Evolutionary conservation across 1,139 yeast species (phyloP).

Genomic region (Martiniozyma asiatica): DNA sequence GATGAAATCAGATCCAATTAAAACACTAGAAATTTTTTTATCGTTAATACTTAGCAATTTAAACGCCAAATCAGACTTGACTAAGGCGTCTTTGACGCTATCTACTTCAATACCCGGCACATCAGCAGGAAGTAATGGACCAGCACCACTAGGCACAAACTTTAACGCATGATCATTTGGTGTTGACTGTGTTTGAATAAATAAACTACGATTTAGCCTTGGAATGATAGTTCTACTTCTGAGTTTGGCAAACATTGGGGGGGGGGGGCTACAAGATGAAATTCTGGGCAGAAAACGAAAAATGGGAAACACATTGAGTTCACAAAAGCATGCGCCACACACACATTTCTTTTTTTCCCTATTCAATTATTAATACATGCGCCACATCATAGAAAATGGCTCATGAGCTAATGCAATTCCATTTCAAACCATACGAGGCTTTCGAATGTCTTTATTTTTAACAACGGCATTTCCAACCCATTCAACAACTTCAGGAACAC

Average conservation of each 20-base stretch:
- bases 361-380: not conserved
- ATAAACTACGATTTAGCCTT: conserved; percentile 11
- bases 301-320: too few relatives aligned
- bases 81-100: conserved; percentile 39
- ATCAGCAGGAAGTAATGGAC: conserved; percentile 25
- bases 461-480: conserved; percentile 75
- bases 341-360: too few relatives aligned
- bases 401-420: too few relatives aligned
- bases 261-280: too few relatives aligned
- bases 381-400: too few relatives aligned
- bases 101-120: conserved; percentile 40
- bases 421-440: conserved; percentile 34
- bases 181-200: conserved; percentile 55
- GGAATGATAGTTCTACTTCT: too few relatives aligned
- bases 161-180: conserved; percentile 91
- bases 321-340: too few relatives aligned
- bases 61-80: conserved; percentile 40
- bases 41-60: conserved; percentile 38
- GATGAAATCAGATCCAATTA: conserved; percentile 56
- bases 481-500: conserved; percentile 74
- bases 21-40: conserved; percentile 30
- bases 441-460: conserved; percentile 62
- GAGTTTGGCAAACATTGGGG: too few relatives aligned
- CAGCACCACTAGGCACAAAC: conserved; percentile 73
- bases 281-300: too few relatives aligned